These are phyloP conservation scores for Geotrichum histeridarum DNA, from an alignment of 1,139 yeast species.

Conservation along the genomic window DNA sequence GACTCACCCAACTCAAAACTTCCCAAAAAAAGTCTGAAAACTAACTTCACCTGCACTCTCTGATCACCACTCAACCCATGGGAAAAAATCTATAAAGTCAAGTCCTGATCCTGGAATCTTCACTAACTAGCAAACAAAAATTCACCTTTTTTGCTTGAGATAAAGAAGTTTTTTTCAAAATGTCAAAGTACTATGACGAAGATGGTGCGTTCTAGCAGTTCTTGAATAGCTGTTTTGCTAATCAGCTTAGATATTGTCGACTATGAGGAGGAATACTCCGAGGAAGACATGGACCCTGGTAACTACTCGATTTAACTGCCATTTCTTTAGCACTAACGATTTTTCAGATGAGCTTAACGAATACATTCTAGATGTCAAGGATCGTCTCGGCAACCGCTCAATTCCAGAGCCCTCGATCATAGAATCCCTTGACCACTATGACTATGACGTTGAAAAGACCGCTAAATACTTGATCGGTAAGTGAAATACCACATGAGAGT, in stretches of 20 bases:
- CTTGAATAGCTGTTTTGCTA: not conserved
- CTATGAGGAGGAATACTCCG: constrained; percentile 24
- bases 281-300: constrained; percentile 28
- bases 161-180: not conserved
- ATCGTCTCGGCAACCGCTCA: constrained; percentile 45
- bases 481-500: constrained; percentile 22
- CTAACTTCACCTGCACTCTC: too few species aligned
- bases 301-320: not conserved
- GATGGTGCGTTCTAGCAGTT: constrained; percentile 21
- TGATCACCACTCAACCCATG: too few species aligned
- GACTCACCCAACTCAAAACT: too few species aligned
- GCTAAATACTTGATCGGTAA: constrained; percentile 48
- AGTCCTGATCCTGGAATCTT: too few species aligned
- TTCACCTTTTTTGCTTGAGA: too few species aligned
- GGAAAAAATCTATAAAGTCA: too few species aligned
- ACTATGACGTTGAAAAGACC: constrained; percentile 53
- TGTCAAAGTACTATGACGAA: constrained; percentile 20
- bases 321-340: not conserved
- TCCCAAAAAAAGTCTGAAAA: too few species aligned
- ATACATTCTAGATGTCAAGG: constrained; percentile 40
- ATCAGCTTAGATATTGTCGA: constrained; percentile 26
- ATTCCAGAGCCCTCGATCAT: constrained; percentile 52
- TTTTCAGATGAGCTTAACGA: constrained; percentile 20
- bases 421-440: constrained; percentile 57
- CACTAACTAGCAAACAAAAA: too few species aligned